These are phyloP conservation scores for Combretum micranthum DNA, from an alignment of 345 rosid species.

Conservation along the genomic window DNA sequence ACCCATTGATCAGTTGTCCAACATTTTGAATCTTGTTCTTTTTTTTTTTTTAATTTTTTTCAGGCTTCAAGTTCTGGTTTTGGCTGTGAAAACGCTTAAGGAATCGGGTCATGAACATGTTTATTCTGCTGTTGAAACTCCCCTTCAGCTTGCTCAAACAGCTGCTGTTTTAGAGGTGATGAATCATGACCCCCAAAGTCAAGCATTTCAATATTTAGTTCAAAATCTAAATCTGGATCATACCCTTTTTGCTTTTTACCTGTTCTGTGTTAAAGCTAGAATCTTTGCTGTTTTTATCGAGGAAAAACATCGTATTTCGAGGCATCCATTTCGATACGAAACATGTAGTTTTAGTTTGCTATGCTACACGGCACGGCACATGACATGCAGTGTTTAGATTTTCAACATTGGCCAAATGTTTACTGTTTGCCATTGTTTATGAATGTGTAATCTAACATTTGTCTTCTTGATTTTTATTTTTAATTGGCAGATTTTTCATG, in stretches of 20 bases:
- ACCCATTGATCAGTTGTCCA: conserved; percentile 1
- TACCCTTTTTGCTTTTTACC: too few species aligned
- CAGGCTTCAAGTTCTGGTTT: conserved; percentile 74
- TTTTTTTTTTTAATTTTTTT: not conserved
- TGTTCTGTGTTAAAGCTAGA: not conserved
- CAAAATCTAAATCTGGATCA: too few species aligned
- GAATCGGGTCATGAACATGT: conserved; percentile 69
- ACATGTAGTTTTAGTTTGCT: too few species aligned
- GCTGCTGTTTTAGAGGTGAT: conserved; percentile 86
- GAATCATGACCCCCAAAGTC: not conserved
- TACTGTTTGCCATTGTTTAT: too few species aligned
- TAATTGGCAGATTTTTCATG: conserved; percentile 66
- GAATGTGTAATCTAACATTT: not conserved
- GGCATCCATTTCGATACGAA: too few species aligned
- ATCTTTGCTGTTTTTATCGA: not conserved
- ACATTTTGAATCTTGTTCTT: not conserved
- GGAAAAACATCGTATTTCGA: too few species aligned
- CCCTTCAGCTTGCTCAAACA: conserved; percentile 86
- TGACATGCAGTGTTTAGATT: too few species aligned
- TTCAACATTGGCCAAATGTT: too few species aligned
- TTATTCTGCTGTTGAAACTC: conserved; percentile 73
- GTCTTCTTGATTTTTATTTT: not conserved
- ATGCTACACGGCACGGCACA: too few species aligned
- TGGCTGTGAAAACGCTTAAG: conserved; percentile 56
- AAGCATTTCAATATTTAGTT: not conserved